A percentile compares a stretch with the other conserved stretches of the same genome.
These are phyloP conservation scores for Lathyrus tuberosus DNA, from an alignment of 306 rosid genomes.

Conservation along the genomic window DNA sequence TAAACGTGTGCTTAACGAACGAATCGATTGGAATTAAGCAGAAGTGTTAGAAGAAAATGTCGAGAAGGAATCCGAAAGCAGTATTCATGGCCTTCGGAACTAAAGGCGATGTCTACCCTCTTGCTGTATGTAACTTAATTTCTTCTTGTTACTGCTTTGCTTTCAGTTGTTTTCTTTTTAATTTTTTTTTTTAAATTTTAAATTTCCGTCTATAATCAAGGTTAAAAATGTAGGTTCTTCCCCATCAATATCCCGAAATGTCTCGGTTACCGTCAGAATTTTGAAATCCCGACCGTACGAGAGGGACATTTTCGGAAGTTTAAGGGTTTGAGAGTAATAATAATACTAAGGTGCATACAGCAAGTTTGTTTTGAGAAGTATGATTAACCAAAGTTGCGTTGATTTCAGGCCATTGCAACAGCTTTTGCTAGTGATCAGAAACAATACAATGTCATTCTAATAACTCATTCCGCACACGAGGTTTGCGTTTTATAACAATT, in stretches of 20 bases:
- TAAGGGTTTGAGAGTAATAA: no score
- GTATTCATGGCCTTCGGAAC: constrained; percentile 85
- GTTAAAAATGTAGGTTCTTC: no score
- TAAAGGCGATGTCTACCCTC: constrained; percentile 76
- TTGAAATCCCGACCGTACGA: no score
- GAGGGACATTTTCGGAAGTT: no score
- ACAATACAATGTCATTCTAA: constrained; percentile 59
- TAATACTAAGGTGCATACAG: no score
- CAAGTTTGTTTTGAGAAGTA: neutral
- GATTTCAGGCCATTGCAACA: constrained; percentile 75
- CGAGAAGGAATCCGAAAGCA: constrained; percentile 57
- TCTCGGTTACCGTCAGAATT: no score
- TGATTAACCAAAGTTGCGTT: neutral
- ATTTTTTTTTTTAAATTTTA: neutral
- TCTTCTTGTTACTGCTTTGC: neutral
- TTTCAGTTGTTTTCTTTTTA: no score
- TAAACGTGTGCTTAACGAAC: no score
- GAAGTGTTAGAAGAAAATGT: constrained; percentile 24
- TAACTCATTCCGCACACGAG: constrained; percentile 73
- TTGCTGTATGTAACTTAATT: constrained; percentile 62
- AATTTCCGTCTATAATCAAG: neutral
- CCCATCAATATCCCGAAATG: no score
- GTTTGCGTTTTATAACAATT: constrained; percentile 25
- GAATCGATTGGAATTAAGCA: no score
- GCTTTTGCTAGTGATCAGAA: constrained; percentile 73